Conservation (phyloP, 2,329 filamentous ascomycete species). For the Pseudogymnoascus sp. region DNA sequence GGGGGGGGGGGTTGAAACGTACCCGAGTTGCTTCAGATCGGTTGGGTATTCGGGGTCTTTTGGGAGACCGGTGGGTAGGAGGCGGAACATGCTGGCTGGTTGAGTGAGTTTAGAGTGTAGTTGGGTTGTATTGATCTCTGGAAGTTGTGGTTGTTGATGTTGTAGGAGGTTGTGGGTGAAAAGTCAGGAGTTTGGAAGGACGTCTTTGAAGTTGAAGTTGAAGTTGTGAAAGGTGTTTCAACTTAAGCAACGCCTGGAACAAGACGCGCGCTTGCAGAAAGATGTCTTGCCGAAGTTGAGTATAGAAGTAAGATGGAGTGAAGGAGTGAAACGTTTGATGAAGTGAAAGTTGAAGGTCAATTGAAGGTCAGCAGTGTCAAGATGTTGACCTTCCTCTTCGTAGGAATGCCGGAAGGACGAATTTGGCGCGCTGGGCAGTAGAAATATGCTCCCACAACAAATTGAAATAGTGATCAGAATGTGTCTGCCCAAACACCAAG, state of each 20-base stretch:
- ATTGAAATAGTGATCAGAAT: background rate
- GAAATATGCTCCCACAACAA: background rate
- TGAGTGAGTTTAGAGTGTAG: background rate
- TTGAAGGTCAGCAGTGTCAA: background rate
- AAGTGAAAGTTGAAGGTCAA: background rate
- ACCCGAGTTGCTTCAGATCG: conserved; percentile 66
- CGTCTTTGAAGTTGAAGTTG: background rate
- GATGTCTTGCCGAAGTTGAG: background rate
- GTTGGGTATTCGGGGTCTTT: conserved; percentile 56
- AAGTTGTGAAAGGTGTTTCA: background rate
- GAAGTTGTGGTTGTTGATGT: background rate
- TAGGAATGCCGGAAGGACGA: background rate
- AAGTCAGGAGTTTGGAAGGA: background rate
- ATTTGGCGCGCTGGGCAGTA: too few relatives aligned
- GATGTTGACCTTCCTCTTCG: background rate
- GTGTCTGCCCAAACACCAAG: background rate
- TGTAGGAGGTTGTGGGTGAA: background rate
- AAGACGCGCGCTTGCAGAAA: background rate
- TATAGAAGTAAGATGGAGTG: background rate
- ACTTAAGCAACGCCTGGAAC: background rate
- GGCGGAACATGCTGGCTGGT: conserved; percentile 61
- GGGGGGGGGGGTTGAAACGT: conserved; percentile 25
- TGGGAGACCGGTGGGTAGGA: conserved; percentile 59
- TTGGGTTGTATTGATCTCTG: background rate
- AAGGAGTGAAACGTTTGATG: background rate